Base-by-base conservation (phyloP, 805 yeast genomes). In the Wickerhamomyces silvicola region DNA sequence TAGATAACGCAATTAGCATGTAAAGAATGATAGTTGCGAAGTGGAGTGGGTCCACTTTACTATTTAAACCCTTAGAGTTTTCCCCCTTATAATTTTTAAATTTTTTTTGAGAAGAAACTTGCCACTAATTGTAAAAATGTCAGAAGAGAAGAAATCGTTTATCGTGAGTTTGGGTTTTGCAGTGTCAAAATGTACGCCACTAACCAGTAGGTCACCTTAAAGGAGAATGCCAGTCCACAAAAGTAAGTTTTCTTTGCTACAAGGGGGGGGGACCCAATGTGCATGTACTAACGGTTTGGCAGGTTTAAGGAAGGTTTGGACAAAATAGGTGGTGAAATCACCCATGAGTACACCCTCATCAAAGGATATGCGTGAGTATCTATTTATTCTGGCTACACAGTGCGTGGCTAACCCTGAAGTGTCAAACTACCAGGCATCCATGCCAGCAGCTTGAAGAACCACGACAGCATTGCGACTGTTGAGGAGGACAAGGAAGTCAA, bases 401-500 rank as follows among this genome's bases (percentile, higher is more conserved):
- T n/a, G n/a, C n/a, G n/a, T n/a, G n/a, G n/a, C n/a, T n/a, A n/a
- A n/a, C n/a, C n/a, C n/a, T n/a, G n/a, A n/a, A n/a, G 21, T 31
- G 67, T 72, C 36, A 72, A 73, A 46, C 56, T 81, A 39, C 86
- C 87, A 26, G 56, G 63, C 5, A 37, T 66, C 40, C 79, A 73
- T 43, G 62, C 70, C 22, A 52, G 56, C 15, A 42, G 72, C n/a
- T 52, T 80, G 44, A 54, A 62, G 41, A 48, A 54, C 25, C 67
- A 73, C 48, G 71, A 69, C 18, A 68, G 64, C 30, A 78, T 81
- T 43, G 69, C 72, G 29, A 57, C 66, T 24, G 62, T 79, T 41
- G 88, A 81, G 55, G 85, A 75, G 52, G 88, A 81, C 52, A 60
- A 69, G 49, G 81, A 74, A 48, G 85, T 80, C 25, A 64, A 66